Base-by-base conservation (phyloP, 1,284 basidiomycete genomes). In the Tetrapyrgos nigripes region DNA sequence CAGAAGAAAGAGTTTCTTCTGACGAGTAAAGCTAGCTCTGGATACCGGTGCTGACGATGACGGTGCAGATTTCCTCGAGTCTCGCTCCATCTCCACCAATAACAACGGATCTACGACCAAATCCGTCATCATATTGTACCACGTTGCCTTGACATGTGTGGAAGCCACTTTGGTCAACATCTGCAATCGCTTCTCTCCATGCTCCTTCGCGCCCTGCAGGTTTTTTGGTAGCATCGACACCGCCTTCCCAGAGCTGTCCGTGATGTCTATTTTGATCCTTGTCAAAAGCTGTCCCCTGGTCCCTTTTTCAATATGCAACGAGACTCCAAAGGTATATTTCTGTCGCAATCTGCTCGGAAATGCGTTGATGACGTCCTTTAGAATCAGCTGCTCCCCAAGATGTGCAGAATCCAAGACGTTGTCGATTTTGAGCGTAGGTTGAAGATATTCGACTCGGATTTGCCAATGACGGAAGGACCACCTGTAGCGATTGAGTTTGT, bases 111-210 rank as follows among this genome's bases (percentile, higher is more conserved):
- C 50, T 27, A 19, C 29, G 28, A 58, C 60, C 3, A 64, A 31
- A n/a, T 55, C 59, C 11, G 48, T 52, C 59, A 65, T 61, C 52
- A 65, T n/a, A 40, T 58, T 63, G 27, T n/a, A 40, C 64, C 64
- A 63, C 29, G 57, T 61, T 17, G 64, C 62, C 28, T 37, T 52
- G 26, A 28, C 50, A n/a, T 37, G 27, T 9, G 27, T 23, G 17
- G 43, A 45, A n/a, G 43, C n/a, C n/a, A n/a, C 43, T 45, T 45
- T n/a, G 6, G 31, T 37, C n/a, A 21, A 4, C 13, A 13, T 31
- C 17, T 35, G 19, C 11, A 23, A 19, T 9, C n/a, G 33, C 5
- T 52, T 52, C 29, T 37, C 14, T 19, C 13, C 21, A 19, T 37
- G 31, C 13, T 35, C 19, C 28, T 35, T n/a, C 6, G 19, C 4